Percentiles rank a stretch among this genome's conserved stretches.
Evolutionary conservation across 441 rosid genomes (phyloP).

Genomic region (Bruguiera hainesii): DNA sequence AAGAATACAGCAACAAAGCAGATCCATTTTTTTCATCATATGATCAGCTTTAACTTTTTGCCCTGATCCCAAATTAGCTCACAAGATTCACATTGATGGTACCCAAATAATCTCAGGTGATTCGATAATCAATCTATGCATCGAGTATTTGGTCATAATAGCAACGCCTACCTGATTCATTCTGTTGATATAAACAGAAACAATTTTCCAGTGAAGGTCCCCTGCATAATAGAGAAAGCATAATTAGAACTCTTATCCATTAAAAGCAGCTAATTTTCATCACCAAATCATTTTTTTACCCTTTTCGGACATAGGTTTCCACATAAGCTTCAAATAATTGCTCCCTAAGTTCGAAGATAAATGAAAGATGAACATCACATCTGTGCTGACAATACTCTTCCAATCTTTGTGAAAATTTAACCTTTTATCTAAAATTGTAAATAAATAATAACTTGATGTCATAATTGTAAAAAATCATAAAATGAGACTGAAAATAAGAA

Average conservation of each 20-base stretch:
- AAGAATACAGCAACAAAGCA: slow-evolving; percentile 17
- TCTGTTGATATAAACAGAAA: slow-evolving; percentile 77
- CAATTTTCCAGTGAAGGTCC: slow-evolving; percentile 92
- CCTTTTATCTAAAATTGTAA: too few species aligned
- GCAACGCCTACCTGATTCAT: slow-evolving; percentile 56
- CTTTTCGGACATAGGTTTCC: background rate
- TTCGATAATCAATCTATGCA: slow-evolving; percentile 14
- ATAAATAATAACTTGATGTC: too few species aligned
- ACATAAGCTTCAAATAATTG: too few species aligned
- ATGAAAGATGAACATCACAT: too few species aligned
- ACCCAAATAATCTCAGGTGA: slow-evolving; percentile 45
- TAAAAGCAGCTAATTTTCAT: background rate
- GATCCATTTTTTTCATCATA: slow-evolving; percentile 37
- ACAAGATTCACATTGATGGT: slow-evolving; percentile 28
- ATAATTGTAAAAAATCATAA: too few species aligned
- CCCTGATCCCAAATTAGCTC: slow-evolving; percentile 20
- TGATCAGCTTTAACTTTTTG: slow-evolving; percentile 27
- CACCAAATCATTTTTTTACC: background rate
- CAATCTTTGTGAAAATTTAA: too few species aligned
- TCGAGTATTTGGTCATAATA: background rate
- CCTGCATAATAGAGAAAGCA: slow-evolving; percentile 32
- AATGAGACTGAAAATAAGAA: too few species aligned
- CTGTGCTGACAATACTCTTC: too few species aligned
- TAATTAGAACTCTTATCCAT: background rate
- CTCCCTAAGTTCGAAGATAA: too few species aligned